Percentiles rank a stretch among this genome's conserved stretches.
These are phyloP conservation scores for Colletotrichum euphorbiae DNA, from an alignment of 2,329 filamentous ascomycete genomes.

Conservation along the genomic window DNA sequence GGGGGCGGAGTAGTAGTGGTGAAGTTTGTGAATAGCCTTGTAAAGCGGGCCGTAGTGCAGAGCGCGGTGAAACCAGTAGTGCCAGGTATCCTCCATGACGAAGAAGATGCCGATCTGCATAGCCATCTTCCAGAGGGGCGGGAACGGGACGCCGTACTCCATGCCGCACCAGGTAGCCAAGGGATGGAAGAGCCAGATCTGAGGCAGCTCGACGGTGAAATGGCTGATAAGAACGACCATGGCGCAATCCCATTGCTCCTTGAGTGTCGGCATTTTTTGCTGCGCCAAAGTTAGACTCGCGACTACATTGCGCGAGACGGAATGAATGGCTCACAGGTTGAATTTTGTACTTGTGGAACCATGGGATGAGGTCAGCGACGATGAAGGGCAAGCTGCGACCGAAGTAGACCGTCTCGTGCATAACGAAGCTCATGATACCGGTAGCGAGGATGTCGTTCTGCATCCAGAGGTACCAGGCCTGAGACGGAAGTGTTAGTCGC, in stretches of 20 bases:
- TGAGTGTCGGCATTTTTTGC: constrained; percentile 89
- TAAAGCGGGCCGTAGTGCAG: constrained; percentile 97
- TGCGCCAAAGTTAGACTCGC: constrained; percentile 39
- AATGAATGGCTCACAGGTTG: constrained; percentile 74
- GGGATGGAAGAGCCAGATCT: constrained; percentile 99
- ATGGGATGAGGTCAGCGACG: constrained; percentile 88
- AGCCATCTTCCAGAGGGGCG: constrained; percentile 84
- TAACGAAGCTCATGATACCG: constrained; percentile 95
- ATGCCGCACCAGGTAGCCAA: constrained; percentile 94
- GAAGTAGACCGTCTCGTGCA: constrained; percentile 97
- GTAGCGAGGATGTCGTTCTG: constrained; percentile 97
- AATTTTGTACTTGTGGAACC: constrained; percentile 94
- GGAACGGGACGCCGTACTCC: constrained; percentile 89
- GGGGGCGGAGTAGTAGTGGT: constrained; percentile 98
- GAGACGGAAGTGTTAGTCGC: constrained; percentile 31
- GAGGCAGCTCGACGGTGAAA: constrained; percentile 97
- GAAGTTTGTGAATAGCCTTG: constrained; percentile 97
- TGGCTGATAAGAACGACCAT: constrained; percentile 92
- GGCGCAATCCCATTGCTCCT: constrained; percentile 95
- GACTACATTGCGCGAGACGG: background rate
- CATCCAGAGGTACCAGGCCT: constrained; percentile 97
- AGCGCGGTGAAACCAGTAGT: constrained; percentile 95
- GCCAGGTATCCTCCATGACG: constrained; percentile 95
- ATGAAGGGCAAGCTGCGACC: constrained; percentile 92
- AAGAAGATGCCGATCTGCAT: constrained; percentile 95